phyloP scores from a whole-genome alignment of 2,329 filamentous ascomycete species.

The Cladosporium phlei region DNA sequence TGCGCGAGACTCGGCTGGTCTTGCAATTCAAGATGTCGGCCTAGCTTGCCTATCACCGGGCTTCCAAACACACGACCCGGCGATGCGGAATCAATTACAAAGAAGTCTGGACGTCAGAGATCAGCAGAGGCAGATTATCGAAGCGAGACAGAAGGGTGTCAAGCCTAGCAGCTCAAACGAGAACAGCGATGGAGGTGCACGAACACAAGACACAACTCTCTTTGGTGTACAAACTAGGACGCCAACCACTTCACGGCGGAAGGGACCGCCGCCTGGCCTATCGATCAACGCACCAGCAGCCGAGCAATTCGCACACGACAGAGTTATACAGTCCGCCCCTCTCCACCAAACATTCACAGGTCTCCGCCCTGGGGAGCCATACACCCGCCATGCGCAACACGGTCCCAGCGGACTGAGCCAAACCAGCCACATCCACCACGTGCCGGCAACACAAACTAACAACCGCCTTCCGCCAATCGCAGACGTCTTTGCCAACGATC shows the following conservation, averaged over 20 bases:
- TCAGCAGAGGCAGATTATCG: constrained; percentile 91
- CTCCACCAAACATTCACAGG: constrained; percentile 94
- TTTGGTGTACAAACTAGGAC: constrained; percentile 55
- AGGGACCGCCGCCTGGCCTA: constrained; percentile 74
- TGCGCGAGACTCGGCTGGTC: constrained; percentile 63
- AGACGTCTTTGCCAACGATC: constrained; percentile 82
- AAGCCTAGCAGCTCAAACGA: constrained; percentile 45
- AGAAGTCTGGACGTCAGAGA: constrained; percentile 89
- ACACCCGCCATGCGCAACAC: constrained; percentile 53
- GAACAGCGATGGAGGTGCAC: constrained; percentile 25
- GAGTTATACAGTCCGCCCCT: constrained; percentile 94
- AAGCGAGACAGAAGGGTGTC: constrained; percentile 82
- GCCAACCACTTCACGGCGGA: constrained; percentile 68
- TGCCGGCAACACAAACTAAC: constrained; percentile 79
- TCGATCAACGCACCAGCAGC: constrained; percentile 94
- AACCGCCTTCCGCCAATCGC: constrained; percentile 91
- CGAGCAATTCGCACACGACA: constrained; percentile 85
- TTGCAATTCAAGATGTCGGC: constrained; percentile 87
- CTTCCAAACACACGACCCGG: constrained; percentile 93
- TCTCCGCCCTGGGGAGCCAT: constrained; percentile 61
- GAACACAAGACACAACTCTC: constrained; percentile 36
- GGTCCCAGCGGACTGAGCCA: constrained; percentile 77
- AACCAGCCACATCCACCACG: constrained; percentile 85
- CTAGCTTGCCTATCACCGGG: constrained; percentile 91
- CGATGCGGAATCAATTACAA: constrained; percentile 92